Evolutionary conservation across 495 filamentous ascomycete genomes (phyloP).

Genomic region (Choiromyces venosus): DNA sequence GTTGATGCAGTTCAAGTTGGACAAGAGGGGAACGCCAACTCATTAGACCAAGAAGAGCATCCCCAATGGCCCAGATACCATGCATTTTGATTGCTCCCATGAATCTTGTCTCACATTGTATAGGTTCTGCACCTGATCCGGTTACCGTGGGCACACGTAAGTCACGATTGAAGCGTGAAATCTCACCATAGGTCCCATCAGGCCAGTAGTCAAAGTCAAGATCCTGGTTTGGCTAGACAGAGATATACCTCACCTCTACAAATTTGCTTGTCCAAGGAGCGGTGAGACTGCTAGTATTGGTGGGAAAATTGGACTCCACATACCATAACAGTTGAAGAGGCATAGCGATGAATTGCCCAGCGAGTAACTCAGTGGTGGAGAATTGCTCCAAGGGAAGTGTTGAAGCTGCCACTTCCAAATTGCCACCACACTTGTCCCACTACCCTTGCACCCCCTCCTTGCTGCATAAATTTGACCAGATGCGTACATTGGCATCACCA

Average conservation of each 20-base stretch:
- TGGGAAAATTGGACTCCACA: background rate
- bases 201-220: background rate
- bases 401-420: background rate
- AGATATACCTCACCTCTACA: background rate
- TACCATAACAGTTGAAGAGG: background rate
- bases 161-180: background rate
- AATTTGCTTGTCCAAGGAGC: background rate
- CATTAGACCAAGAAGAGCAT: background rate
- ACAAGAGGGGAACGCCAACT: conserved; percentile 4
- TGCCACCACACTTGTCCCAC: background rate
- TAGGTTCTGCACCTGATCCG: background rate
- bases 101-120: background rate
- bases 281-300: no score
- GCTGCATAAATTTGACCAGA: background rate
- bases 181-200: background rate
- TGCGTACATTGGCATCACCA: background rate
- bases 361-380: background rate
- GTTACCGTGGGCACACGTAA: background rate
- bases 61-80: background rate
- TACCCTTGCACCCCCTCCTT: background rate
- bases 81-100: background rate
- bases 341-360: background rate
- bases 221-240: background rate
- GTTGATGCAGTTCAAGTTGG: background rate
- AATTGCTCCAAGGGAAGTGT: background rate